Conservation (phyloP, 805 yeast genomes). For the Candida taoyuanica region DNA sequence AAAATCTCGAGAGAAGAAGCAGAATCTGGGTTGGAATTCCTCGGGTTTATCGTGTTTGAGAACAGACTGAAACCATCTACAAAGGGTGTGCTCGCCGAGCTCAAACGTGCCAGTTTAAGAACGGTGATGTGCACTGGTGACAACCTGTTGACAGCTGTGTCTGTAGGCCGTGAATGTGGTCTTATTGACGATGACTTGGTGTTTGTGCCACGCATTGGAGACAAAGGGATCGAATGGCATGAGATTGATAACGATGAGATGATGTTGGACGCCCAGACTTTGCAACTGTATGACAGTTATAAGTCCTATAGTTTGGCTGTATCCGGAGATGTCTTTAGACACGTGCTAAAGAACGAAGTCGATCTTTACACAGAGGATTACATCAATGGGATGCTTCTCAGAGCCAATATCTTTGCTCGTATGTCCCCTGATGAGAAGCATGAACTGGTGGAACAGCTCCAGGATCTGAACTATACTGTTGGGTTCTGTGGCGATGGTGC, state of each 20-base stretch:
- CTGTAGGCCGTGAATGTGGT: constrained; percentile 85
- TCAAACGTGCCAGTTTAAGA: constrained; percentile 67
- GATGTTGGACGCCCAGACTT: constrained; percentile 58
- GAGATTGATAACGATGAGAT: constrained; percentile 56
- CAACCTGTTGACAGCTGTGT: constrained; percentile 87
- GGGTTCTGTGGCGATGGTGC: constrained; percentile 99
- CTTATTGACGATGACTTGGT: constrained; percentile 48
- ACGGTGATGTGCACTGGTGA: constrained; percentile 98
- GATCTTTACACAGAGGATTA: constrained; percentile 30
- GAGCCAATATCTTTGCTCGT: constrained; percentile 80
- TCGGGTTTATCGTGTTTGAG: constrained; percentile 90
- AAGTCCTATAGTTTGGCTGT: constrained; percentile 68
- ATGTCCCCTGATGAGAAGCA: constrained; percentile 99
- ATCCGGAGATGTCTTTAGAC: constrained; percentile 89
- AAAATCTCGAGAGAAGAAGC: constrained; percentile 54
- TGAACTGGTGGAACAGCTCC: constrained; percentile 85
- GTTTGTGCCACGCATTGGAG: constrained; percentile 59
- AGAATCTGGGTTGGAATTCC: constrained; percentile 65
- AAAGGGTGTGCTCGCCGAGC: constrained; percentile 49
- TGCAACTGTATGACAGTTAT: constrained; percentile 40
- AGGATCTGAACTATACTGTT: constrained; percentile 80
- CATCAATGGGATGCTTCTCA: constrained; percentile 59
- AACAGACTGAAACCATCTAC: constrained; percentile 79
- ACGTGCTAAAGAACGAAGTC: constrained; percentile 46
- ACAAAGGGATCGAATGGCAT: constrained; percentile 47